phyloP scores from a whole-genome alignment of 164 flowering plant genomes.

The Annona cherimola region DNA sequence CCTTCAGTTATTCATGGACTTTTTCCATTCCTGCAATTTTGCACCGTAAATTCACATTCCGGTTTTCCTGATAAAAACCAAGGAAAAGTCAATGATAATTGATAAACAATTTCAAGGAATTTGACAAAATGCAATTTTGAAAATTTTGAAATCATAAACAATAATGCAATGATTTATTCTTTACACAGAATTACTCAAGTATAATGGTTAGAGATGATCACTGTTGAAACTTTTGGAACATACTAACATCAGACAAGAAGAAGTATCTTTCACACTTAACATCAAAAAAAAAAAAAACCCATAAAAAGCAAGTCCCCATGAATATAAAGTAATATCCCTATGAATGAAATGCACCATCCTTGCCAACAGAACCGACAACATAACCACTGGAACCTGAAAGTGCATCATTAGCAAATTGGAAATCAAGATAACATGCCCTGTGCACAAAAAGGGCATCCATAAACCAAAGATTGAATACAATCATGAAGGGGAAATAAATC shows the following conservation, averaged over 20 bases:
- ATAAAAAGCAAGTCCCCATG: too few relatives aligned
- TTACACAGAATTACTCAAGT: neutral
- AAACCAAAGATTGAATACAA: neutral
- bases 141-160: neutral
- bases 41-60: slow-evolving; percentile 51
- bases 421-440: neutral
- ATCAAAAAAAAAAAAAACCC: neutral
- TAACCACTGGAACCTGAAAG: neutral
- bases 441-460: neutral
- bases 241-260: neutral
- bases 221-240: neutral
- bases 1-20: slow-evolving; percentile 2
- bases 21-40: slow-evolving; percentile 55
- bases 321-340: too few relatives aligned
- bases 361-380: too few relatives aligned
- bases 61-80: slow-evolving; percentile 51
- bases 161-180: neutral
- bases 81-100: neutral
- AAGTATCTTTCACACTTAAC: neutral
- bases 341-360: too few relatives aligned
- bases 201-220: neutral
- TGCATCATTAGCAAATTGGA: neutral
- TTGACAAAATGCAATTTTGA: neutral
- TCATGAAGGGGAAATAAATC: neutral
- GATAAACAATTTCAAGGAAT: neutral